Evolutionary conservation across 2,329 filamentous ascomycete genomes (phyloP).

Genomic region (Cladosporium sp.): DNA sequence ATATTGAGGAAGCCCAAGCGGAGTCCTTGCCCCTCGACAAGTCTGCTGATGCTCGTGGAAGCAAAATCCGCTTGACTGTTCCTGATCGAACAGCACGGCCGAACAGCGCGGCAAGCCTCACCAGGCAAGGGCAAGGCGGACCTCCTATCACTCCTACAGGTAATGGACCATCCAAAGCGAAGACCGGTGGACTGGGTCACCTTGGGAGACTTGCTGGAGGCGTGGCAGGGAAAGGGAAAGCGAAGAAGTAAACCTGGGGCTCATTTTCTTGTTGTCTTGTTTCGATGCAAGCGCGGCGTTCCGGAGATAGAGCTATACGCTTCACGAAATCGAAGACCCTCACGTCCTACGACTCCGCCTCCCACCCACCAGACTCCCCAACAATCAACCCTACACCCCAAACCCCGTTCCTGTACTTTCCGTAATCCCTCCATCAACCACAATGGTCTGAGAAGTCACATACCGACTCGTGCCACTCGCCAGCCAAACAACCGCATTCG

Average conservation of each 20-base stretch:
- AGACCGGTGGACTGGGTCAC: background rate
- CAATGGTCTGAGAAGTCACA: slow-evolving; percentile 71
- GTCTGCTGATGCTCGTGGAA: background rate
- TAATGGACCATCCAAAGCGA: background rate
- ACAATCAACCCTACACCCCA: background rate
- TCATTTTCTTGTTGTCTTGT: background rate
- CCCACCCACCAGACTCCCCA: background rate
- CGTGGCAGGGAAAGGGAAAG: slow-evolving; percentile 7
- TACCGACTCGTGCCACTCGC: slow-evolving; percentile 80
- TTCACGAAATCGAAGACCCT: background rate
- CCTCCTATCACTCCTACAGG: background rate
- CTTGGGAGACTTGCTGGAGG: slow-evolving; percentile 3
- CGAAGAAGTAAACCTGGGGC: slow-evolving; percentile 5
- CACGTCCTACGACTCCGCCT: no score
- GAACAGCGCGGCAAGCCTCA: slow-evolving; percentile 10
- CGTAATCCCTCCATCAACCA: slow-evolving; percentile 26
- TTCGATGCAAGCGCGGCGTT: slow-evolving; percentile 1
- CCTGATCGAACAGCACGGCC: slow-evolving; percentile 3
- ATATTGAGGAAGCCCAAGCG: slow-evolving; percentile 7
- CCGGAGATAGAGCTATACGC: background rate
- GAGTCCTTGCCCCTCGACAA: slow-evolving; percentile 1
- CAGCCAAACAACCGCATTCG: slow-evolving; percentile 81
- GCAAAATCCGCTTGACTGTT: background rate
- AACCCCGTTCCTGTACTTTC: slow-evolving; percentile 23
- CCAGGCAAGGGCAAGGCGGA: background rate